Evolutionary conservation across 2,329 filamentous ascomycete genomes (phyloP).

Genomic region (Chaetomium sp.): DNA sequence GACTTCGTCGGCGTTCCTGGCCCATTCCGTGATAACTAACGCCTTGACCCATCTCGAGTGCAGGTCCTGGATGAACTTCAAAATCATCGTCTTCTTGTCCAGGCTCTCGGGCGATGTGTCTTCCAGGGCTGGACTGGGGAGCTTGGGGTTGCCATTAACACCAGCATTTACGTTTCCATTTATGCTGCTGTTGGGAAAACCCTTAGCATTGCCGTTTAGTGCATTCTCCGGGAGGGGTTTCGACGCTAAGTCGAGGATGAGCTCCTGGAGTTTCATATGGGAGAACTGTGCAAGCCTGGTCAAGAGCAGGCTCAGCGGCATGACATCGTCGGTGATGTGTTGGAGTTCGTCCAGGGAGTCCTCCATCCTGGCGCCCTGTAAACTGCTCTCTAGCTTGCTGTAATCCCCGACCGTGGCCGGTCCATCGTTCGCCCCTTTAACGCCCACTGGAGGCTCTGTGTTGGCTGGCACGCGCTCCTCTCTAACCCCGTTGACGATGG

Average conservation of each 20-base stretch:
- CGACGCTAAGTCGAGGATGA: constrained; percentile 69
- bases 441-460: constrained; percentile 35
- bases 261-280: constrained; percentile 73
- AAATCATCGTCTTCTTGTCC: constrained; percentile 72
- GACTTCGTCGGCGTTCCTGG: constrained; percentile 74
- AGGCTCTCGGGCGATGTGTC: constrained; percentile 67
- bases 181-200: not conserved
- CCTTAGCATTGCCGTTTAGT: constrained; percentile 53
- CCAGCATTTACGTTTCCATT: not conserved
- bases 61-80: constrained; percentile 77
- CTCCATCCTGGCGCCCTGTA: constrained; percentile 50
- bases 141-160: constrained; percentile 36
- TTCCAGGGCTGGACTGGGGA: constrained; percentile 44
- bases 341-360: constrained; percentile 62
- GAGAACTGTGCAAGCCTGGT: constrained; percentile 79
- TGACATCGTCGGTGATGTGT: constrained; percentile 75
- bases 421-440: constrained; percentile 36
- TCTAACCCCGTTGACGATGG: constrained; percentile 49
- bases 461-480: constrained; percentile 38
- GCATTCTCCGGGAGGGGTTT: constrained; percentile 60
- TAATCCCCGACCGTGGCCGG: constrained; percentile 32
- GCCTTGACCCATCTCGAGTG: constrained; percentile 92
- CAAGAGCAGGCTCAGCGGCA: constrained; percentile 74
- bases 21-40: constrained; percentile 89
- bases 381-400: constrained; percentile 26